Evolutionary conservation across 257 asterid genomes (phyloP), one percentile per base, ranked within the genome.

Genomic region (Mitragyna speciosa): DNA sequence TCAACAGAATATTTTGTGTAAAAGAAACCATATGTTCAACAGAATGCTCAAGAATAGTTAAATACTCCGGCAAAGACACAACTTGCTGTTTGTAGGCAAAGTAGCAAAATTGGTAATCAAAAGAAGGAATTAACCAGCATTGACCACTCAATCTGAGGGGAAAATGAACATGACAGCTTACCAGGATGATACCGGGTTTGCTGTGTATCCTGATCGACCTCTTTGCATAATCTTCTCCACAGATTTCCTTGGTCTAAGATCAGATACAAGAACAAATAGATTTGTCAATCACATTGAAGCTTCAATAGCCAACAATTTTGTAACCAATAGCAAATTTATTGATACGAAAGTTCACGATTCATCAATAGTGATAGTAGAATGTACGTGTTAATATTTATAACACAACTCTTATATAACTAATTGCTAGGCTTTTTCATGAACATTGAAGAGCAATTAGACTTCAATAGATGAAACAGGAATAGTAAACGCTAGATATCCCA

Each of bases 191-290:
- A 79, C 71, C 16, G 86, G 86, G 76, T 82, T 87, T 65, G 92
- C 84, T 86, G 84, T 87, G 31, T 85, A 79, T 82, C 84, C 92
- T 22, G 83, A 56, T 80, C 65, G 90, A 80, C 81, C 83, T 87
- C 85, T 89, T 79, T 73, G 92, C 78, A 82, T 76, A 36, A 49
- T 51, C 78, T 63, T 86, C 85, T 87, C 87, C 45, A 80, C 81
- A 73, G 84, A 88, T 82, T 84, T 91, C 87, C 81, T 85, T 70
- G 39, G 77, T 79, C 96, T 91, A 81, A 73, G 85, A 70, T 19
- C 28, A 49, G 74, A 26, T 28, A 31, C 24, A 31, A 36, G 41
- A 36, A 1, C 41, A 36, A 36, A 36, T 1, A 36, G 4, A 36
- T 36, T 36, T 39, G 11, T 59, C 56, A 79, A 81, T 59, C 76